Percentiles rank a stretch among this genome's conserved stretches.
phyloP scores from a whole-genome alignment of 1,284 basidiomycete species.

The Hemileia vastatrix region DNA sequence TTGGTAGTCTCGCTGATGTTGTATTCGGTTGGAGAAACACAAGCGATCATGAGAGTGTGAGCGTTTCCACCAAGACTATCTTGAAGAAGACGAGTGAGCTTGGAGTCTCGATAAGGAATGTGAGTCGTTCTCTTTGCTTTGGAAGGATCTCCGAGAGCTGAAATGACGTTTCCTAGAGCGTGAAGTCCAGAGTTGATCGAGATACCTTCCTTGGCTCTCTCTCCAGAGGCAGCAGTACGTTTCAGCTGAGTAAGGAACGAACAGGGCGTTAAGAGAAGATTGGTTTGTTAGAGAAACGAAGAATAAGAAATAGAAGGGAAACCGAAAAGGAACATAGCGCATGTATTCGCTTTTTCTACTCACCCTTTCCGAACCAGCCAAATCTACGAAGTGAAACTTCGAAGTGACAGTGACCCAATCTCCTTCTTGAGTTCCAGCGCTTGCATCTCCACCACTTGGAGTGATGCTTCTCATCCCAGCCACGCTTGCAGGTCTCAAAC shows the following conservation, averaged over 20 bases:
- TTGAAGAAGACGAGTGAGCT: slow-evolving; percentile 83
- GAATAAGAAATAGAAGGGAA: slow-evolving; percentile 6
- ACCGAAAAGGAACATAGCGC: too few species aligned
- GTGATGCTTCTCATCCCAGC: background rate
- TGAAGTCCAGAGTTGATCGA: slow-evolving; percentile 94
- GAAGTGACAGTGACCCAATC: slow-evolving; percentile 81
- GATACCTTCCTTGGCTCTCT: slow-evolving; percentile 92
- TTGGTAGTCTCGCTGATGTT: slow-evolving; percentile 91
- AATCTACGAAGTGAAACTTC: slow-evolving; percentile 97
- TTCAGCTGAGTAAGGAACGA: slow-evolving; percentile 55
- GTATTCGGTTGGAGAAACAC: slow-evolving; percentile 88
- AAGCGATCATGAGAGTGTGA: slow-evolving; percentile 97
- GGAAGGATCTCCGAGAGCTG: slow-evolving; percentile 86
- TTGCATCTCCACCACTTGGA: slow-evolving; percentile 56
- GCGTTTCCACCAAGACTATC: slow-evolving; percentile 98
- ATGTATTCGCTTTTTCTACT: slow-evolving; percentile 37
- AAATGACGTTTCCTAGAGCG: slow-evolving; percentile 95
- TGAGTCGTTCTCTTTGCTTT: slow-evolving; percentile 52
- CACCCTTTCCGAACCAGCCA: slow-evolving; percentile 89
- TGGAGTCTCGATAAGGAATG: slow-evolving; percentile 93
- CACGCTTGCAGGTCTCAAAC: slow-evolving; percentile 29
- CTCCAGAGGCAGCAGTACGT: slow-evolving; percentile 81
- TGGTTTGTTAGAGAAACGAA: background rate
- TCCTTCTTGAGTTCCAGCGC: slow-evolving; percentile 51
- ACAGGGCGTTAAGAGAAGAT: background rate